phyloP scores from a whole-genome alignment of 2,329 filamentous ascomycete genomes.

The Trichoderma polysporum region DNA sequence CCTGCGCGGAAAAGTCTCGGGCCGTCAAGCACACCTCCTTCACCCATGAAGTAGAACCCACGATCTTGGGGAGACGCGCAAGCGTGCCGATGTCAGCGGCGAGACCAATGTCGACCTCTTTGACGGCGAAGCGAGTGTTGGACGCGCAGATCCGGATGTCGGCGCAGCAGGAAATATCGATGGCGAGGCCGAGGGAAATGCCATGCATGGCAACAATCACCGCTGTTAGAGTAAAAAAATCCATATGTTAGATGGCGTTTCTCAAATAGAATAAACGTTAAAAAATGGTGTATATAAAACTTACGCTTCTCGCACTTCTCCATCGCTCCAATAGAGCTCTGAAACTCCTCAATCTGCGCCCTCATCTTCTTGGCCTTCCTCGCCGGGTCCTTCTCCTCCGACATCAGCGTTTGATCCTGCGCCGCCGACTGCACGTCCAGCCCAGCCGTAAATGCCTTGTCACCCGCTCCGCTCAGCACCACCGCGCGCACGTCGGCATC shows the following conservation, averaged over 20 bases:
- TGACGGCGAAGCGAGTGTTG: slow-evolving; percentile 66
- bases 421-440: slow-evolving; percentile 76
- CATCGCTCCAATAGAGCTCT: slow-evolving; percentile 70
- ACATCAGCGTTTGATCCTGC: slow-evolving; percentile 46
- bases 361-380: slow-evolving; percentile 63
- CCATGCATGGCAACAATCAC: slow-evolving; percentile 82
- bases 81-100: slow-evolving; percentile 79
- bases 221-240: slow-evolving; percentile 45
- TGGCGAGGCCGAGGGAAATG: slow-evolving; percentile 72
- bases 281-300: slow-evolving; percentile 30
- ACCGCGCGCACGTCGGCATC: slow-evolving; percentile 74
- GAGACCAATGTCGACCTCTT: slow-evolving; percentile 80
- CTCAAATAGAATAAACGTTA: not conserved
- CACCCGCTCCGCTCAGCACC: slow-evolving; percentile 76
- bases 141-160: slow-evolving; percentile 67
- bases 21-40: slow-evolving; percentile 76
- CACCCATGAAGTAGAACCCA: slow-evolving; percentile 71
- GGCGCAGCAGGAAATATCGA: slow-evolving; percentile 69
- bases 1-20: slow-evolving; percentile 65
- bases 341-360: slow-evolving; percentile 74
- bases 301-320: slow-evolving; percentile 87
- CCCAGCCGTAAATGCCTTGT: slow-evolving; percentile 81
- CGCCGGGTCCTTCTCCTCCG: slow-evolving; percentile 54
- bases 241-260: not conserved
- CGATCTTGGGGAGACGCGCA: slow-evolving; percentile 69